A percentile compares a stretch with the other conserved stretches of the same genome.
Evolutionary conservation across 139 green algal genomes (phyloP).

Genomic region (Volvox reticuliferus): DNA sequence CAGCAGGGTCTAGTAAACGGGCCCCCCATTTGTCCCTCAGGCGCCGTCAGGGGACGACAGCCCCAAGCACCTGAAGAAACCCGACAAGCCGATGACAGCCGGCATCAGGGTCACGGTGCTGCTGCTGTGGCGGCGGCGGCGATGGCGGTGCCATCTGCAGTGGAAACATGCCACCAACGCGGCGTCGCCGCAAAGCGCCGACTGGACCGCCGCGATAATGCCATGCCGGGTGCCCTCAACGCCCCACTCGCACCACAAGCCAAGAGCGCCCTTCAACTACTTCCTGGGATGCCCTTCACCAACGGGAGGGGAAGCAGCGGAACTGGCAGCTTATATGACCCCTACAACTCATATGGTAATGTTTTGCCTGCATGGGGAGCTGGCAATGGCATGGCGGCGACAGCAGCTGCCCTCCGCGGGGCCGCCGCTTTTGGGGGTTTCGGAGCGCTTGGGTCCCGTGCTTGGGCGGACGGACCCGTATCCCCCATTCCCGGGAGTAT

Average conservation of each 20-base stretch:
- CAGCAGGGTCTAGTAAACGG: background rate
- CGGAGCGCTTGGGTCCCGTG: background rate
- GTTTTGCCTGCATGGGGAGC: background rate
- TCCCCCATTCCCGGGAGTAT: too few species aligned
- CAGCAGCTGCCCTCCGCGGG: too few species aligned
- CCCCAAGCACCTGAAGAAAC: background rate
- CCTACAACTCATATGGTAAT: background rate
- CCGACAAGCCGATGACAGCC: background rate
- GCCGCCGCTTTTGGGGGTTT: background rate
- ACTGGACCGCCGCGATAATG: background rate
- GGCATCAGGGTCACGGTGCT: background rate
- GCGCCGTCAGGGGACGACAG: background rate
- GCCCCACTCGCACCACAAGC: too few species aligned
- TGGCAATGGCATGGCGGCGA: too few species aligned
- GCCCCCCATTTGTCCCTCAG: background rate
- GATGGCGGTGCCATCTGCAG: background rate
- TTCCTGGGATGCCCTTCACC: too few species aligned
- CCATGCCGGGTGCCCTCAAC: background rate
- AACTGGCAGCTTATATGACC: background rate
- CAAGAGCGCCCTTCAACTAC: background rate
- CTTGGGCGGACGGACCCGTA: too few species aligned
- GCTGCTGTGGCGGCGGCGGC: background rate
- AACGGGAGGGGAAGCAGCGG: background rate
- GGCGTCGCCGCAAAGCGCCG: background rate
- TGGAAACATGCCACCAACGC: background rate